Conservation (phyloP, 73 alveolate genomes). For the Breviolum minutum region DNA sequence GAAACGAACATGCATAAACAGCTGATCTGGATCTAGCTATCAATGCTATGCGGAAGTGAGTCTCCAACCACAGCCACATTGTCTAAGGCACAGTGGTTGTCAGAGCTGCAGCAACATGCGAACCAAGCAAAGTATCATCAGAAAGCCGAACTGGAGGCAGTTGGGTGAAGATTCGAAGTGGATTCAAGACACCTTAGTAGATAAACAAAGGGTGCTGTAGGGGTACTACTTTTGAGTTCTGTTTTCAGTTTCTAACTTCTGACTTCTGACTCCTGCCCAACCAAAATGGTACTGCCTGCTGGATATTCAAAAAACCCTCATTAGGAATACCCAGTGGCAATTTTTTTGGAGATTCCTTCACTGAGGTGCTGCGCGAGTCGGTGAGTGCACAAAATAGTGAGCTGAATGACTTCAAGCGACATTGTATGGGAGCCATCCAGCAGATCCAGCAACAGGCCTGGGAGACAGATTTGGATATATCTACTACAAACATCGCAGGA, state of each 20-base stretch:
- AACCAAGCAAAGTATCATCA: constrained; percentile 41
- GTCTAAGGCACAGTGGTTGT: constrained; percentile 78
- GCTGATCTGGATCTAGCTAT: neutral
- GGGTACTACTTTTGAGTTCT: no score
- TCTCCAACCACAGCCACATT: neutral
- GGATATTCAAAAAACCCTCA: no score
- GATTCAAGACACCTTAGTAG: no score
- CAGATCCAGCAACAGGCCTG: constrained; percentile 39
- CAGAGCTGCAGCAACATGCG: constrained; percentile 77
- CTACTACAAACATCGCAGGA: no score
- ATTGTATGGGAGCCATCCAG: constrained; percentile 23
- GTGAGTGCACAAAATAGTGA: constrained; percentile 36
- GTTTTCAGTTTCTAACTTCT: no score
- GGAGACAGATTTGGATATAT: no score
- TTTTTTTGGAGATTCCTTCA: neutral
- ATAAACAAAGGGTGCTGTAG: no score
- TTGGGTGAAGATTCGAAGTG: no score
- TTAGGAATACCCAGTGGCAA: no score
- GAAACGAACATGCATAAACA: neutral
- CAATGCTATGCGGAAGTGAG: neutral
- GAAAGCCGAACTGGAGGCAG: constrained; percentile 53
- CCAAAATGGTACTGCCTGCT: no score
- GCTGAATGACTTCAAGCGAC: constrained; percentile 54
- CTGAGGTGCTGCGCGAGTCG: constrained; percentile 46
- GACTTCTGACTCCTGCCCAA: no score